Percentiles rank a stretch among this genome's conserved stretches.
Evolutionary conservation across 2,329 filamentous ascomycete genomes (phyloP).

Genomic region (Trichophyton equinum): DNA sequence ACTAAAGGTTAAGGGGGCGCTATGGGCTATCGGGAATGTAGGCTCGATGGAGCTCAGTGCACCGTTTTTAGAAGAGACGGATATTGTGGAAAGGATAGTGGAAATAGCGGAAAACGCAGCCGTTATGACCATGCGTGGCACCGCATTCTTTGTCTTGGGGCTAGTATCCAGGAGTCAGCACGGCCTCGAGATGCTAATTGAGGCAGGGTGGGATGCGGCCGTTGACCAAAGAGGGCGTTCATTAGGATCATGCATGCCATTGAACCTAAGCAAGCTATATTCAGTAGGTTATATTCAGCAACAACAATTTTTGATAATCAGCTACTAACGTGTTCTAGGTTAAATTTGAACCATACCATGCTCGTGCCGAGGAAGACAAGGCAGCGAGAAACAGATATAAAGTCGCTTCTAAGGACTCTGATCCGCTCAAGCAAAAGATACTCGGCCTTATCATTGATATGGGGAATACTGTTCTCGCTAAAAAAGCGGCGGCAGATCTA

Average conservation of each 20-base stretch:
- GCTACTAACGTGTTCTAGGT: constrained; percentile 15
- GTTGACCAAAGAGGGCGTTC: constrained; percentile 71
- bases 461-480: constrained; percentile 85
- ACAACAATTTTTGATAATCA: background rate
- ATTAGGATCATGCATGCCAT: constrained; percentile 75
- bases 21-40: constrained; percentile 97
- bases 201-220: constrained; percentile 86
- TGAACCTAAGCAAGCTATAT: constrained; percentile 65
- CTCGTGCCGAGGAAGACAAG: constrained; percentile 33
- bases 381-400: constrained; percentile 37
- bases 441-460: constrained; percentile 76
- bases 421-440: constrained; percentile 59
- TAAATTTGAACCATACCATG: constrained; percentile 27
- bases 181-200: constrained; percentile 78
- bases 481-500: constrained; percentile 71
- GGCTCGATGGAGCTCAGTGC: constrained; percentile 96
- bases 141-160: constrained; percentile 90
- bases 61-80: constrained; percentile 78
- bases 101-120: constrained; percentile 77
- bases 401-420: constrained; percentile 46
- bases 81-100: constrained; percentile 78
- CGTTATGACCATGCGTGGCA: constrained; percentile 85
- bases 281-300: constrained; percentile 42
- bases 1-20: constrained; percentile 86
- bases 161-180: constrained; percentile 85